Evolutionary conservation across 2,329 filamentous ascomycete genomes (phyloP).

Genomic region (Bipolaris cookei): DNA sequence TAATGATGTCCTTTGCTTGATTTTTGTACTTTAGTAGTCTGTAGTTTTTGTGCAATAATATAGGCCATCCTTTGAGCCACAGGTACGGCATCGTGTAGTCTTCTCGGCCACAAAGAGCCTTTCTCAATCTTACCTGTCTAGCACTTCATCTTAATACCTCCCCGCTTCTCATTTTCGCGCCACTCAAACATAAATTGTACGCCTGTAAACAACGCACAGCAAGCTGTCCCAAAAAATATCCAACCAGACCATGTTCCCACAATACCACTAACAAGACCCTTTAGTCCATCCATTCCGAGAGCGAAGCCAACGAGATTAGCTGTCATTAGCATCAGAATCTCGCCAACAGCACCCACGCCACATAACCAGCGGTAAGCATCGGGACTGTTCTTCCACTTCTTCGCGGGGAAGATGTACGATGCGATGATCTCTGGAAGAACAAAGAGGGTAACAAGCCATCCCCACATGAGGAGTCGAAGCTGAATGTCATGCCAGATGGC

Average conservation of each 20-base stretch:
- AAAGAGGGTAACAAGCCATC: slow-evolving; percentile 94
- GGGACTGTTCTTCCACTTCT: slow-evolving; percentile 72
- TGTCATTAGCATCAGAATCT: slow-evolving; percentile 92
- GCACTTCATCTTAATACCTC: slow-evolving; percentile 84
- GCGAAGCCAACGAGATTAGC: slow-evolving; percentile 97
- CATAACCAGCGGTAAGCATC: slow-evolving; percentile 80
- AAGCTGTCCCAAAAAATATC: slow-evolving; percentile 74
- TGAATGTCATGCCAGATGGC: slow-evolving; percentile 98
- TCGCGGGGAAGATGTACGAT: slow-evolving; percentile 72
- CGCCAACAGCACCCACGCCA: slow-evolving; percentile 78
- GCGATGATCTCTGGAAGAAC: slow-evolving; percentile 86
- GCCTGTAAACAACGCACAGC: slow-evolving; percentile 78
- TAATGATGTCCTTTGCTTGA: background rate
- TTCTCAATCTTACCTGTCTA: slow-evolving; percentile 47
- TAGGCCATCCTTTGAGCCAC: too few relatives aligned
- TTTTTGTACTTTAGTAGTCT: background rate
- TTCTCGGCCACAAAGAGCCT: background rate
- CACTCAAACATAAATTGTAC: slow-evolving; percentile 97
- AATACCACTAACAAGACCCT: slow-evolving; percentile 76
- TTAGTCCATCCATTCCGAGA: slow-evolving; percentile 84
- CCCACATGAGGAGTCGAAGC: slow-evolving; percentile 88
- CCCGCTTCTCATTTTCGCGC: slow-evolving; percentile 80
- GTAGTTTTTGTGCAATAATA: background rate
- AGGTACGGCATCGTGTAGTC: too few relatives aligned
- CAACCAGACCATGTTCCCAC: slow-evolving; percentile 76